A percentile compares a stretch with the other conserved stretches of the same genome.
Evolutionary conservation across 306 rosid species (phyloP).

Genomic region (Begonia masoniana): DNA sequence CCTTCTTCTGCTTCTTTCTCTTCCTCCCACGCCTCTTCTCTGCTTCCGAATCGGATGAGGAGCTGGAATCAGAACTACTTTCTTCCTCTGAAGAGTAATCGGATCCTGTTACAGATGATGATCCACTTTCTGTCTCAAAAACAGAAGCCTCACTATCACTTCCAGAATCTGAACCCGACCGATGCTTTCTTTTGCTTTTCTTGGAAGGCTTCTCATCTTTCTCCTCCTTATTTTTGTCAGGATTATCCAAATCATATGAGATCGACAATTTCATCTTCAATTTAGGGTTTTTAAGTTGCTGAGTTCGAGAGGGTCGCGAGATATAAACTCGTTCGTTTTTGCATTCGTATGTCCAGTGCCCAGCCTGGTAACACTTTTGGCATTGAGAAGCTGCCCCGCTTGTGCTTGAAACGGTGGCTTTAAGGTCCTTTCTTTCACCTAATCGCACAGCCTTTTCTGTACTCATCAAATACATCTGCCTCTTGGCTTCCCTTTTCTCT

Average conservation of each 20-base stretch:
- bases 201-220: slow-evolving; percentile 30
- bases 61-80: slow-evolving; percentile 55
- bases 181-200: slow-evolving; percentile 71
- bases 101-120: slow-evolving; percentile 70
- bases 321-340: slow-evolving; percentile 89
- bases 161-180: slow-evolving; percentile 38
- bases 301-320: slow-evolving; percentile 89
- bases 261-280: slow-evolving; percentile 48
- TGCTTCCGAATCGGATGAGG: slow-evolving; percentile 79
- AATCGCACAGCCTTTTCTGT: slow-evolving; percentile 90
- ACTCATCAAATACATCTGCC: slow-evolving; percentile 98
- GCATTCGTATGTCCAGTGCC: slow-evolving; percentile 97
- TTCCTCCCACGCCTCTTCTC: slow-evolving; percentile 53
- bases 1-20: slow-evolving; percentile 45
- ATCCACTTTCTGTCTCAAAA: slow-evolving; percentile 77
- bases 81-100: slow-evolving; percentile 50
- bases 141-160: slow-evolving; percentile 86
- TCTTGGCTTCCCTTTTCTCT: slow-evolving; percentile 96
- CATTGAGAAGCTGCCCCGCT: slow-evolving; percentile 63
- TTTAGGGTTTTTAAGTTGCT: slow-evolving; percentile 85
- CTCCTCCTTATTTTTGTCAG: slow-evolving; percentile 29
- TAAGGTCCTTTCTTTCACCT: slow-evolving; percentile 83
- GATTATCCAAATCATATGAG: slow-evolving; percentile 43
- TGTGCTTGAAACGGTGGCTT: slow-evolving; percentile 29
- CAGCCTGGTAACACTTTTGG: slow-evolving; percentile 79